A percentile compares a stretch with the other conserved stretches of the same genome.
Evolutionary conservation across 176 grass and related monocot genomes (phyloP).

Genomic region (Guadua angustifolia): DNA sequence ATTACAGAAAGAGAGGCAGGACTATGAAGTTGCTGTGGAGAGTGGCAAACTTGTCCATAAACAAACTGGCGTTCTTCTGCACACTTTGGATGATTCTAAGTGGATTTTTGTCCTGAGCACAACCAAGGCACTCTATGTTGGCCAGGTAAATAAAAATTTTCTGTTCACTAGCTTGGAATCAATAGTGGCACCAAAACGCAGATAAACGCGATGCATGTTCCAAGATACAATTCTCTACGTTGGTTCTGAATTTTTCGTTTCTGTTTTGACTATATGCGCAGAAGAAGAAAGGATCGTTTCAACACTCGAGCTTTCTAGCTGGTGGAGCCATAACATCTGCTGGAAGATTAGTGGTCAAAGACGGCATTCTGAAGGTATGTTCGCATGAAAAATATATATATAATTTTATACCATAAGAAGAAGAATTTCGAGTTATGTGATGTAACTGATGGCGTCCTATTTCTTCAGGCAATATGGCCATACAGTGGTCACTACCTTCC

Average conservation of each 20-base stretch:
- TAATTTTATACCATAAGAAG: not conserved
- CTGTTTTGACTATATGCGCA: slow-evolving; percentile 33
- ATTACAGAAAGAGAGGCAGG: slow-evolving; percentile 81
- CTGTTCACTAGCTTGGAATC: not conserved
- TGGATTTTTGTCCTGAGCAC: slow-evolving; percentile 94
- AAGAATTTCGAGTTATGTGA: not conserved
- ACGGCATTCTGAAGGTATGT: slow-evolving; percentile 72
- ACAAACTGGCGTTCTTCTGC: slow-evolving; percentile 53
- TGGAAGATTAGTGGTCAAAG: slow-evolving; percentile 84
- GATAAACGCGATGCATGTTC: not conserved
- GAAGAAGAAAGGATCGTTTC: slow-evolving; percentile 98
- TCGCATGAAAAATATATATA: not conserved
- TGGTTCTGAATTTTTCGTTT: slow-evolving; percentile 35
- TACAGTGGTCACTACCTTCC: slow-evolving; percentile 94
- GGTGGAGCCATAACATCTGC: slow-evolving; percentile 85
- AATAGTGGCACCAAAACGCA: not conserved
- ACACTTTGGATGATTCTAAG: slow-evolving; percentile 78
- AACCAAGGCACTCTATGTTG: slow-evolving; percentile 72
- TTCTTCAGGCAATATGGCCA: slow-evolving; percentile 84
- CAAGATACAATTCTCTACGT: not conserved
- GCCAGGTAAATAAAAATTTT: slow-evolving; percentile 67
- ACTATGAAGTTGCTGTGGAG: slow-evolving; percentile 75
- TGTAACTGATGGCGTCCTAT: slow-evolving; percentile 17
- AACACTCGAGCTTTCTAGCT: slow-evolving; percentile 85
- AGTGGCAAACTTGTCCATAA: slow-evolving; percentile 69